phyloP scores from a whole-genome alignment of 2,329 filamentous ascomycete species.

The Plectosphaerella cucumerina region DNA sequence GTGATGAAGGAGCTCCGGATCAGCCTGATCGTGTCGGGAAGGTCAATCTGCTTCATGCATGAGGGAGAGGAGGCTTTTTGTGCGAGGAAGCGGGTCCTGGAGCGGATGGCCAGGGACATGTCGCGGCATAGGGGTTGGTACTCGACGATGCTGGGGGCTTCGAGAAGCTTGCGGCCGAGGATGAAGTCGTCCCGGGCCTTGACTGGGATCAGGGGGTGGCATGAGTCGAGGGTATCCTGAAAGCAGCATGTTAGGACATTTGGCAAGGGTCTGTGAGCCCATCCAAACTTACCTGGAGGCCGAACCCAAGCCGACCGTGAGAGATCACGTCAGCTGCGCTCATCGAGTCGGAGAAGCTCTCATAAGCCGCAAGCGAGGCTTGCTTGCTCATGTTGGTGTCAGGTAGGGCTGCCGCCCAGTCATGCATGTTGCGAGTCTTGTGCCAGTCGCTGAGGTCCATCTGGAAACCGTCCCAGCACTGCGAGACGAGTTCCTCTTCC shows the following conservation, averaged over 20 bases:
- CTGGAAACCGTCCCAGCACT: slow-evolving; percentile 65
- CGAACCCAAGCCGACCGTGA: slow-evolving; percentile 37
- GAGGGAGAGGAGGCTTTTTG: neutral
- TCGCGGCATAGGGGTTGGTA: slow-evolving; percentile 25
- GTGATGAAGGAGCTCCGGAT: slow-evolving; percentile 32
- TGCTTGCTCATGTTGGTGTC: slow-evolving; percentile 19
- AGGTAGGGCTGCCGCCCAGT: slow-evolving; percentile 28
- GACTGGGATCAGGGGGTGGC: slow-evolving; percentile 50
- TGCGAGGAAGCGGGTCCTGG: slow-evolving; percentile 19
- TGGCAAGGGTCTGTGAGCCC: too few relatives aligned
- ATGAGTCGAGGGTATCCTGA: slow-evolving; percentile 56
- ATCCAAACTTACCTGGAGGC: slow-evolving; percentile 24
- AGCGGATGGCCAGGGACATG: slow-evolving; percentile 27
- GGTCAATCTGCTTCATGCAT: slow-evolving; percentile 20
- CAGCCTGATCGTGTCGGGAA: slow-evolving; percentile 24
- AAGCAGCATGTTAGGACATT: slow-evolving; percentile 5
- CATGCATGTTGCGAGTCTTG: slow-evolving; percentile 30
- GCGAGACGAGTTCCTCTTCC: slow-evolving; percentile 60
- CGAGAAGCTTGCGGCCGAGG: slow-evolving; percentile 42
- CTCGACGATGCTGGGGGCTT: slow-evolving; percentile 31
- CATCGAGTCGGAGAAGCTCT: slow-evolving; percentile 52
- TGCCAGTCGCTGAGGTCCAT: slow-evolving; percentile 59
- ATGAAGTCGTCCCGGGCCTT: slow-evolving; percentile 47
- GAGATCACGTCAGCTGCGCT: slow-evolving; percentile 64
- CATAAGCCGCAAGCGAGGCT: slow-evolving; percentile 43